phyloP scores from a whole-genome alignment of 345 rosid species.

The Boechera retrofracta region DNA sequence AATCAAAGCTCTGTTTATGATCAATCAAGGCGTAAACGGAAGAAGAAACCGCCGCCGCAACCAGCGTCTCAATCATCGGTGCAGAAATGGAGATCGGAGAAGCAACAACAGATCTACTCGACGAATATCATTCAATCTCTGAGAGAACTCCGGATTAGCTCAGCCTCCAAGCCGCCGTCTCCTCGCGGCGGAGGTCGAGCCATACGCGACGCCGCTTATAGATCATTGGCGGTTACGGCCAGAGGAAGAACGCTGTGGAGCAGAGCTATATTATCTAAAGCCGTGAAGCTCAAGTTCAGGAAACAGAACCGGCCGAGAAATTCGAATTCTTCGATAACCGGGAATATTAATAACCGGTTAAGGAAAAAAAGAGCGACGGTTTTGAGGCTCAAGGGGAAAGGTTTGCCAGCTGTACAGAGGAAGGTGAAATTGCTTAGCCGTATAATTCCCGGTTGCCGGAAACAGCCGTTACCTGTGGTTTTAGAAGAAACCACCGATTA shows the following conservation, averaged over 20 bases:
- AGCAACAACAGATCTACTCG: conserved; percentile 79
- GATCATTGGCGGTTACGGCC: conserved; percentile 67
- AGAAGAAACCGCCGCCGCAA: conserved; percentile 51
- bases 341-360: conserved; percentile 46
- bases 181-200: conserved; percentile 55
- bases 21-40: conserved; percentile 60
- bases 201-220: conserved; percentile 81
- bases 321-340: conserved; percentile 40
- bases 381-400: conserved; percentile 59
- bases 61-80: conserved; percentile 24
- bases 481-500: conserved; percentile 93
- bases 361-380: conserved; percentile 73
- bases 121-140: conserved; percentile 71
- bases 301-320: conserved; percentile 59
- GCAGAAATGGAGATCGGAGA: conserved; percentile 75
- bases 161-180: conserved; percentile 42
- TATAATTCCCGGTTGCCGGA: conserved; percentile 95
- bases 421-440: conserved; percentile 78
- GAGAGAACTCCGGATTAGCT: conserved; percentile 52
- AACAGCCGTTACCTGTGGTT: conserved; percentile 79
- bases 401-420: conserved; percentile 70
- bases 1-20: conserved; percentile 46
- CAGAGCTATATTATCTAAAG: conserved; percentile 78
- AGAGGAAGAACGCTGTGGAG: conserved; percentile 91
- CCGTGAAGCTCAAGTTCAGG: conserved; percentile 66